Evolutionary conservation across 2,329 filamentous ascomycete species (phyloP).

Genomic region (Thielaviopsis cerberus): DNA sequence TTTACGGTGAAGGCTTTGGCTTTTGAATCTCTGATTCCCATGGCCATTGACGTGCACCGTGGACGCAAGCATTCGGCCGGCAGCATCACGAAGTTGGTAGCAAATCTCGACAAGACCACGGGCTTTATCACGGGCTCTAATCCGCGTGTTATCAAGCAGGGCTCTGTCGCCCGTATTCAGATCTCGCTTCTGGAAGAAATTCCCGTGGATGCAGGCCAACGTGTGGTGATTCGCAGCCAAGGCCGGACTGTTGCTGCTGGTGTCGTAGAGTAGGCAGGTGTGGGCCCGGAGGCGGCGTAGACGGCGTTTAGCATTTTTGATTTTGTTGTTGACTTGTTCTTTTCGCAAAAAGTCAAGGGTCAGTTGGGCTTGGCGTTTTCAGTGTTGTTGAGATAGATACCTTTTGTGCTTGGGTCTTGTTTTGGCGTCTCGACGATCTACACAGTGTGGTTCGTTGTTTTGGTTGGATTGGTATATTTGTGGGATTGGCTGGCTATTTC

Average conservation of each 20-base stretch:
- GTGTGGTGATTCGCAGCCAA: conserved; percentile 62
- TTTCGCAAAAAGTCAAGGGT: background rate
- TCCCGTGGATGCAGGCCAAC: conserved; percentile 61
- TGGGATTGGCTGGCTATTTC: background rate
- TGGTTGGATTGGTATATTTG: background rate
- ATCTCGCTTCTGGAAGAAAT: conserved; percentile 57
- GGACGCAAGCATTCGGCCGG: conserved; percentile 67
- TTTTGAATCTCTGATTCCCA: conserved; percentile 76
- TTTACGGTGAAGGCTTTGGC: conserved; percentile 75
- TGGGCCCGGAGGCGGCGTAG: background rate
- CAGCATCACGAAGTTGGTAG: conserved; percentile 51
- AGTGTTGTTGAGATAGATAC: background rate
- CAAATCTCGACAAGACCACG: conserved; percentile 58
- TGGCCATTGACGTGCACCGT: conserved; percentile 73
- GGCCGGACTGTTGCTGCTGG: conserved; percentile 81
- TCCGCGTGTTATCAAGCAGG: conserved; percentile 67
- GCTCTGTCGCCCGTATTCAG: conserved; percentile 54
- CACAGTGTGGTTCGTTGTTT: background rate
- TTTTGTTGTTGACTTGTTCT: background rate
- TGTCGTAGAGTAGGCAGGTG: conserved; percentile 45
- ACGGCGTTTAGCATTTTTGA: background rate
- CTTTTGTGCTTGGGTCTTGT: background rate
- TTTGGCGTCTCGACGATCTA: background rate
- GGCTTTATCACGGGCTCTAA: conserved; percentile 65
- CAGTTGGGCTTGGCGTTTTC: background rate